Evolutionary conservation across 495 filamentous ascomycete species (phyloP), one percentile per base, ranked within the genome.

Genomic region (Aspergillus bridgeri): DNA sequence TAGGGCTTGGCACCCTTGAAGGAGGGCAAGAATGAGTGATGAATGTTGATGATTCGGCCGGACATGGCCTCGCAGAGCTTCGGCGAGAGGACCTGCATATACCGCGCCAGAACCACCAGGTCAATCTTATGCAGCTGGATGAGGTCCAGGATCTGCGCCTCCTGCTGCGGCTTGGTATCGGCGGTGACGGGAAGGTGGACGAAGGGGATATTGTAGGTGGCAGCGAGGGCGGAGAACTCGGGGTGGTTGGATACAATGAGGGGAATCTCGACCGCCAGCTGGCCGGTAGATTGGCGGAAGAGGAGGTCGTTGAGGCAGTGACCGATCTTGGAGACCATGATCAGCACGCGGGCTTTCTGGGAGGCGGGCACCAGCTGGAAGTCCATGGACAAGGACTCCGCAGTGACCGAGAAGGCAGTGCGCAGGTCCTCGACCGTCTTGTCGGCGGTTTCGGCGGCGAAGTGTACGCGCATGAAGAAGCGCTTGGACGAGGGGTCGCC

Each of bases 1-100:
- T 91, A 91, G 21, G 88, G 88, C 77, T 88, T 89, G 57, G 88
- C 88, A 24, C 88, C 88, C 77, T 89, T 91, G 79, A 91, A 91
- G 27, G 80, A 84, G 3, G 87, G 88, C 78, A 91, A 63, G 81
- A 91, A 91, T 58, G 79, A 83, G 74, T 91, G 88, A 73, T 91
- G 88, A 72, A 91, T 89, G 73, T 91, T 91, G 83, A 91, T 89
- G 71, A 90, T 90, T 52, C 80, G 80, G 9, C 87, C 86, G 49
- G 79, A 83, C 86, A 90, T 89, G 50, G 81, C 86, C 60, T 80
- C 73, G 69, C 87, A 91, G 24, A 91, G 73, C n/a, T 67, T 79
- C 15, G 86, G 86, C 48, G 81, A 86, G 6, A 91, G 77, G n/a
- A 91, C 85, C 73, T 91, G 88, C 88, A 91, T 91, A 73, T 91